A percentile compares a stretch with the other conserved stretches of the same genome.
These are phyloP conservation scores for Fomitopsis pulvina DNA, from an alignment of 768 basidiomycete genomes.

Conservation along the genomic window DNA sequence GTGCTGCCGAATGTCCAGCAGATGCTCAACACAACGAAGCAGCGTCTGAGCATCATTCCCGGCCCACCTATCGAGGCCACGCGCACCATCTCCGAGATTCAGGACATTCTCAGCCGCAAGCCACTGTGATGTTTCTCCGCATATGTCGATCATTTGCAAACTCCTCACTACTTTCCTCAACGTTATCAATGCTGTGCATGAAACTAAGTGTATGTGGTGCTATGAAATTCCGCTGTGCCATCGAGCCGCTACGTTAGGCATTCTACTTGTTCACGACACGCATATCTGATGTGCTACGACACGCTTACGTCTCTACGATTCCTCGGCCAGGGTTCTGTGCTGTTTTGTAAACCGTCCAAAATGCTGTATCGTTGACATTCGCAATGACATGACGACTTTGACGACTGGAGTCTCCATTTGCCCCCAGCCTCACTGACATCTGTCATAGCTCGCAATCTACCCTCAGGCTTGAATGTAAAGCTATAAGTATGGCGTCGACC, in stretches of 20 bases:
- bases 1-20: conserved; percentile 76
- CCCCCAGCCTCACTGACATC: too few species aligned
- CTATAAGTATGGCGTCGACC: too few species aligned
- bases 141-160: conserved; percentile 1
- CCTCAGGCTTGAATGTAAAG: too few species aligned
- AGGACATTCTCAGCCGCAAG: conserved; percentile 57
- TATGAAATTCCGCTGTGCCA: conserved; percentile 1
- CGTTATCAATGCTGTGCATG: conserved; percentile 13
- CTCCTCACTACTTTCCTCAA: conserved; percentile 5
- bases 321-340: not conserved
- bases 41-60: conserved; percentile 72
- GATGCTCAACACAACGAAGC: conserved; percentile 72
- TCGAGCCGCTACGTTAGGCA: not conserved
- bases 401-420: too few species aligned
- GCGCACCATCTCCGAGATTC: conserved; percentile 66
- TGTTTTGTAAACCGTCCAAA: not conserved
- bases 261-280: not conserved
- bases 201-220: conserved; percentile 13
- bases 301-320: not conserved
- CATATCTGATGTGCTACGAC: conserved; percentile 4
- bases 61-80: conserved; percentile 65
- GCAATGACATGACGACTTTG: not conserved
- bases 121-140: conserved; percentile 11
- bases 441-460: too few species aligned
- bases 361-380: not conserved